Percentiles rank a stretch among this genome's conserved stretches.
Conservation (phyloP, 2,329 filamentous ascomycete species). For the Venturia oleaginea region DNA sequence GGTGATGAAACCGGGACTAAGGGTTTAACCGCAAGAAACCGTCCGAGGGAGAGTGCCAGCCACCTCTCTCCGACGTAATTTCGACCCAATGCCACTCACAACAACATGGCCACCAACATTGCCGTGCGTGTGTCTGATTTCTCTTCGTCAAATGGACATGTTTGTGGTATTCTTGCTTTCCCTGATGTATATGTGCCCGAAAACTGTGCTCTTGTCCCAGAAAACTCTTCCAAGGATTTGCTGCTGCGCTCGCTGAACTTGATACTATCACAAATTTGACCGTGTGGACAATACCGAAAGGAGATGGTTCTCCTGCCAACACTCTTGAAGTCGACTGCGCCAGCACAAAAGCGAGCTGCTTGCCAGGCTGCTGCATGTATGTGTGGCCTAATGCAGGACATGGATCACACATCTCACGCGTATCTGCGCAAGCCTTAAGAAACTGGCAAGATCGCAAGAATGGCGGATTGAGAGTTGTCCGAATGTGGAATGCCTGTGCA, state of each 20-base stretch:
- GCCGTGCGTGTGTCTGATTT: background rate
- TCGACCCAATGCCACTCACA: background rate
- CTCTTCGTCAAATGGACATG: background rate
- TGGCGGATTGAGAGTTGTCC: constrained; percentile 1
- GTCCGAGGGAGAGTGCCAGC: background rate
- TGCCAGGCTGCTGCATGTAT: constrained; percentile 17
- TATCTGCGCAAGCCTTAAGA: constrained; percentile 6
- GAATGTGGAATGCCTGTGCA: constrained; percentile 1
- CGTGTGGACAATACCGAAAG: background rate
- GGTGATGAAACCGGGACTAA: background rate
- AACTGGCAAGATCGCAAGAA: constrained; percentile 1
- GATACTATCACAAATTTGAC: constrained; percentile 7
- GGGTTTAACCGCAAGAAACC: background rate
- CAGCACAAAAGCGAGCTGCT: constrained; percentile 15
- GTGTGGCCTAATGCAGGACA: constrained; percentile 13
- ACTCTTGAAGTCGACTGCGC: constrained; percentile 15
- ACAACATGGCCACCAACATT: background rate
- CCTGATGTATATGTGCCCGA: background rate
- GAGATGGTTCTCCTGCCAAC: constrained; percentile 11
- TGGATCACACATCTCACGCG: constrained; percentile 15
- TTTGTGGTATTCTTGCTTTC: background rate
- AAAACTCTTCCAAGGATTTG: background rate
- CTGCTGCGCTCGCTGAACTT: constrained; percentile 14
- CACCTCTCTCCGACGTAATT: background rate
- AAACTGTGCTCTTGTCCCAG: background rate